Percentiles rank a stretch among this genome's conserved stretches.
Evolutionary conservation across 345 rosid species (phyloP).

Genomic region (Mangifera indica): DNA sequence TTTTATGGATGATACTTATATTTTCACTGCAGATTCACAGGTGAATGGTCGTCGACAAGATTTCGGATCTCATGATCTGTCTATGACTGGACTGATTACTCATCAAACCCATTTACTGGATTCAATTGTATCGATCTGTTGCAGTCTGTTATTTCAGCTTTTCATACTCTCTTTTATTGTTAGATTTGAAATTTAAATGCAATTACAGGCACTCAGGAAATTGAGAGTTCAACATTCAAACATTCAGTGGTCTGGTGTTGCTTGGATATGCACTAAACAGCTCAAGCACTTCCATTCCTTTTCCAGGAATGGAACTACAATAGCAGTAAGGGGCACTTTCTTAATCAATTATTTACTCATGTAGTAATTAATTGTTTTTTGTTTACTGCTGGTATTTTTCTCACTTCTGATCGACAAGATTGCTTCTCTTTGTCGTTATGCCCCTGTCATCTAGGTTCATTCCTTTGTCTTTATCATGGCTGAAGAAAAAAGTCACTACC

Average conservation of each 20-base stretch:
- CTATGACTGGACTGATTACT: slow-evolving; percentile 5
- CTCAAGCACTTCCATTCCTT: slow-evolving; percentile 49
- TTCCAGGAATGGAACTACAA: slow-evolving; percentile 25
- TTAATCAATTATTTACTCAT: not conserved
- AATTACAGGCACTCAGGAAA: slow-evolving; percentile 36
- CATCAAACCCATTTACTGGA: slow-evolving; percentile 19
- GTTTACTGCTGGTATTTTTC: not conserved
- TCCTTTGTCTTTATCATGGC: slow-evolving; percentile 47
- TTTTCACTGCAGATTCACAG: slow-evolving; percentile 9
- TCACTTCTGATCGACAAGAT: slow-evolving; percentile 10
- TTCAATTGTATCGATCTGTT: slow-evolving; percentile 25
- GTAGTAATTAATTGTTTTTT: not conserved
- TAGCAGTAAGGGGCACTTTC: slow-evolving; percentile 37
- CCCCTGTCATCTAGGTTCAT: slow-evolving; percentile 34
- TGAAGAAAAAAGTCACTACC: slow-evolving; percentile 31
- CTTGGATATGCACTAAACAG: slow-evolving; percentile 48
- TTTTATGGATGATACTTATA: slow-evolving; percentile 2
- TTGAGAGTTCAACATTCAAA: slow-evolving; percentile 29
- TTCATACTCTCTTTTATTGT: slow-evolving; percentile 2
- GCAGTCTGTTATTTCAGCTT: not conserved
- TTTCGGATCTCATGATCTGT: slow-evolving; percentile 13
- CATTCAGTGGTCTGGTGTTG: slow-evolving; percentile 46
- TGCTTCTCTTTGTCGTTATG: slow-evolving; percentile 1
- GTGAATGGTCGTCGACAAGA: slow-evolving; percentile 13
- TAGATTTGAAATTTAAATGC: slow-evolving; percentile 8